Evolutionary conservation across 768 basidiomycete genomes (phyloP), one percentile per base, ranked within the genome.

Genomic region (Pilatotrama ljubarskyi): DNA sequence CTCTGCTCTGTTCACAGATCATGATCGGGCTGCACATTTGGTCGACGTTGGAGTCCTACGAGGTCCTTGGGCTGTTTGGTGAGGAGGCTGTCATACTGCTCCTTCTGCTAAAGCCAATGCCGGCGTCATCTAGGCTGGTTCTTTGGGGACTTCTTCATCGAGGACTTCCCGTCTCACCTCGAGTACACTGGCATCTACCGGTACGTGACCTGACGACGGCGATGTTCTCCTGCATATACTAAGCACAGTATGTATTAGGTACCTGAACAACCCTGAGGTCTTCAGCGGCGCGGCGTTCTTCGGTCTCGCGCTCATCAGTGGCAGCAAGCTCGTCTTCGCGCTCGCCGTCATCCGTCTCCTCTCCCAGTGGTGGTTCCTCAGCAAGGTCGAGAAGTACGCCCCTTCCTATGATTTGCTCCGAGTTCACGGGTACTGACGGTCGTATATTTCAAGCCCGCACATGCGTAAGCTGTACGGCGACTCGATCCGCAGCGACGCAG

Each of bases 61-160:
- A 98, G 69, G 97, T 93, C 18, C 82, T 98, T 2, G 96, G 97
- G 7, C 82, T 91, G 26, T 98, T 98, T 69, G 97, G 93, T 92
- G 66, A 50, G 81, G 64, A 8, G 42, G 5, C 20, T 20, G 22
- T 18, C 9, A 1, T 4, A 13, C 36, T n/a, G 2, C 8, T 47
- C 7, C 38, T 36, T 49, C 60, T 20, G n/a, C n/a, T n/a, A n/a
- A n/a, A n/a, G n/a, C n/a, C n/a, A n/a, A n/a, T n/a, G n/a, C n/a
- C n/a, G n/a, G n/a, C n/a, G n/a, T n/a, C n/a, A n/a, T n/a, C n/a
- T 53, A 94, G 93, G 97, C 24, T 99, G 97, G 97, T 95, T 98
- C 76, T 99, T 97, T 66, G 95, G 94, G 22, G 93, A 96, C 74
- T 96, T 96, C 76, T 95, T 95, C 80, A 89, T 95, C 76, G 93